Conservation (phyloP, 768 basidiomycete species). For the Termitomyces sp. region DNA sequence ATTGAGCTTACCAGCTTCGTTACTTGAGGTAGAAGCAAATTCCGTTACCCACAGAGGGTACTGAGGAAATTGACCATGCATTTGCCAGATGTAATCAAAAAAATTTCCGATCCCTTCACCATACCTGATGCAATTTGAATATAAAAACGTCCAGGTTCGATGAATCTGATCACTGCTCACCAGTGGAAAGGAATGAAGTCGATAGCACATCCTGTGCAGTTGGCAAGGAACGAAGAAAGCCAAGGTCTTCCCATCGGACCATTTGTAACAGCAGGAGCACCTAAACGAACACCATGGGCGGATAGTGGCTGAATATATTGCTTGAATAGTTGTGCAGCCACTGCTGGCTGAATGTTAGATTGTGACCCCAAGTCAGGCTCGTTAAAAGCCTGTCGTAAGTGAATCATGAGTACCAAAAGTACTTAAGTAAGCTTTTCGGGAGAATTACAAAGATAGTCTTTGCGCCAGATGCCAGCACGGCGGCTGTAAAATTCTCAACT, state of each 20-base stretch:
- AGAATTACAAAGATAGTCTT: constrained; percentile 29
- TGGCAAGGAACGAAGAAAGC: constrained; percentile 26
- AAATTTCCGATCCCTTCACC: constrained; percentile 27
- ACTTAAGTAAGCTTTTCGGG: too few species aligned
- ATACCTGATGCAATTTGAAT: constrained; percentile 15
- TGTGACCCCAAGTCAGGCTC: constrained; percentile 28
- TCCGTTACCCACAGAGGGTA: constrained; percentile 32
- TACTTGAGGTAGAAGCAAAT: constrained; percentile 15
- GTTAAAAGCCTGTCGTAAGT: constrained; percentile 24
- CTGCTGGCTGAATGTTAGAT: constrained; percentile 24
- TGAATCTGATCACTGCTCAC: constrained; percentile 19
- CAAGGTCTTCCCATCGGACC: constrained; percentile 24
- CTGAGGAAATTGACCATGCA: constrained; percentile 26
- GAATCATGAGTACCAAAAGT: not conserved
- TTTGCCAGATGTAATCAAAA: constrained; percentile 25
- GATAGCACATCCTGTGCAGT: constrained; percentile 29
- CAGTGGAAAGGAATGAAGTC: constrained; percentile 32
- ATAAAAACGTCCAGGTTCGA: not conserved
- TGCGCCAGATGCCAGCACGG: constrained; percentile 26
- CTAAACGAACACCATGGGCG: constrained; percentile 23
- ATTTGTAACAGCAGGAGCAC: constrained; percentile 30
- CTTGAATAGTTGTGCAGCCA: constrained; percentile 28
- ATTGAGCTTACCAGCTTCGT: constrained; percentile 11
- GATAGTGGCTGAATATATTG: constrained; percentile 31
- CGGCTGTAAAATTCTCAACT: constrained; percentile 20